These are phyloP conservation scores for Aspergillus viridinutans DNA, from an alignment of 2,329 filamentous ascomycete genomes.

Conservation along the genomic window DNA sequence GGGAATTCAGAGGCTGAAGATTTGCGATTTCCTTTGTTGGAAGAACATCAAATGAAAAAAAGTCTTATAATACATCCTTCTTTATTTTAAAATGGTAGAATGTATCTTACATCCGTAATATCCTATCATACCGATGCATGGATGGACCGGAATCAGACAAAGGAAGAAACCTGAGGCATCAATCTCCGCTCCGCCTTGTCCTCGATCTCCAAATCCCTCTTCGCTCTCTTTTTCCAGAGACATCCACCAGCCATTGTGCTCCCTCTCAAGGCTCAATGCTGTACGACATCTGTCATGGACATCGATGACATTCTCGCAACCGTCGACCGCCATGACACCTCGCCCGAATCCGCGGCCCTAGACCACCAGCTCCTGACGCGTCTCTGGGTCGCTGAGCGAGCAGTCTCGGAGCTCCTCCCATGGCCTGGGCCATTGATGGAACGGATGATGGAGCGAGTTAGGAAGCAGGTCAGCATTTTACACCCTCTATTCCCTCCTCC, in stretches of 20 bases:
- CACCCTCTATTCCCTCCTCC: neutral
- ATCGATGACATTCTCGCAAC: constrained; percentile 76
- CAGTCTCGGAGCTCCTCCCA: constrained; percentile 80
- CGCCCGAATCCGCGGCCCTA: constrained; percentile 38
- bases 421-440: constrained; percentile 76
- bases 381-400: constrained; percentile 88
- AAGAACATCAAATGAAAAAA: constrained; percentile 19
- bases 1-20: constrained; percentile 23
- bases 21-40: constrained; percentile 30
- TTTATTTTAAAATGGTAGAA: neutral
- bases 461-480: constrained; percentile 48
- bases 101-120: neutral
- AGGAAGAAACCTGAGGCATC: constrained; percentile 1
- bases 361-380: constrained; percentile 88
- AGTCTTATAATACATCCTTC: neutral
- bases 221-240: neutral
- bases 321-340: constrained; percentile 58
- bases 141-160: neutral
- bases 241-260: neutral
- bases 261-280: constrained; percentile 1
- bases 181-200: constrained; percentile 16
- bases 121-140: neutral
- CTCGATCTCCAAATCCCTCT: constrained; percentile 3
- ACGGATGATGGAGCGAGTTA: constrained; percentile 69
- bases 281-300: constrained; percentile 53